Conservation (phyloP, 345 rosid genomes). For the Gossypioides kirkii region DNA sequence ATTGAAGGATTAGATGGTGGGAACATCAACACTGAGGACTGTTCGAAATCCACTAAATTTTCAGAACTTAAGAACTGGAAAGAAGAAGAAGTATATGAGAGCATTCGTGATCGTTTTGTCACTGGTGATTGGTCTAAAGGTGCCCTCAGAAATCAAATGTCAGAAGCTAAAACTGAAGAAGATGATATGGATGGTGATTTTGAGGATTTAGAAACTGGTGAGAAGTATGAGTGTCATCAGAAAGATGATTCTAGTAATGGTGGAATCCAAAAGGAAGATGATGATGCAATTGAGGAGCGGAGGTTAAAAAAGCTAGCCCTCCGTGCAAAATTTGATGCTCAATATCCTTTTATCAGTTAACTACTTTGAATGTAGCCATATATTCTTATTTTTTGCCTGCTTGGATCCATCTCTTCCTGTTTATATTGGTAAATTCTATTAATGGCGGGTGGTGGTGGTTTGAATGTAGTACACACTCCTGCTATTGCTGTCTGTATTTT, state of each 20-base stretch:
- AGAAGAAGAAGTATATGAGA: constrained; percentile 56
- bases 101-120: constrained; percentile 78
- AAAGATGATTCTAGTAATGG: constrained; percentile 29
- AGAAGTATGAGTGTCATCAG: constrained; percentile 37
- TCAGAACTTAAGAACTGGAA: constrained; percentile 56
- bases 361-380: background rate
- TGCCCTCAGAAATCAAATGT: constrained; percentile 48
- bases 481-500: background rate
- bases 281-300: constrained; percentile 46
- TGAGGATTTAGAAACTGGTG: constrained; percentile 88
- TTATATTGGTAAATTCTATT: background rate
- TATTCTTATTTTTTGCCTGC: background rate
- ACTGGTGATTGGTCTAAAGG: constrained; percentile 89
- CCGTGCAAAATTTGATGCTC: constrained; percentile 69
- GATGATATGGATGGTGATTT: constrained; percentile 67
- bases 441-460: background rate
- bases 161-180: constrained; percentile 41
- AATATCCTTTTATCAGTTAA: constrained; percentile 71
- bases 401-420: background rate
- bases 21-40: constrained; percentile 50
- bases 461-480: background rate
- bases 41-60: constrained; percentile 59
- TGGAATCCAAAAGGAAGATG: constrained; percentile 40
- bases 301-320: constrained; percentile 74
- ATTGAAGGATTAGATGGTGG: constrained; percentile 41